Evolutionary conservation across 108 stramenopile species (phyloP), one percentile per base, ranked within the genome.

Genomic region (Nitzschia sp.): DNA sequence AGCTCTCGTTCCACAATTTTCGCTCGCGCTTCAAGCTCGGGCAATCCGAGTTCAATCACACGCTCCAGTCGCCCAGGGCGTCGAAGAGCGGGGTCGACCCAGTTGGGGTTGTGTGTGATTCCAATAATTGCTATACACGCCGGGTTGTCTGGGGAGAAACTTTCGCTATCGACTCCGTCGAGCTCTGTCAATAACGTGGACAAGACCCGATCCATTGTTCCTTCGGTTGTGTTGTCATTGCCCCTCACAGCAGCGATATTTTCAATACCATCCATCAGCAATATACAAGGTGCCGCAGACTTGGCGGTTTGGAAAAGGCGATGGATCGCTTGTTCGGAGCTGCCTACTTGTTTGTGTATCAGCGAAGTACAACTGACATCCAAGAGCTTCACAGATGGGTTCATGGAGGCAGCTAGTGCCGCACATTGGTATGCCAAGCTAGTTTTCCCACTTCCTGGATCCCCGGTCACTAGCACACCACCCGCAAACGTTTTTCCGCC

Each of bases 171-270:
- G 2, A 90, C 87, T 9, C 93, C 93, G 75, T 95, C 93, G 77
- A 95, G 68, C 53, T 95, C 90, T 1, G 79, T 85, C 21, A 95
- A 73, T 38, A 95, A 75, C 19, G 91, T 95, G 3, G 91, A 90
- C 16, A 95, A 66, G 9, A 95, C 78, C 3, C 93, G 79, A 69
- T 95, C 93, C 87, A 95, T 90, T 5, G 93, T 92, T 34, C 93
- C 93, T 41, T 95, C 86, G 1, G 89, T 87, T 21, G 93, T 95
- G 41, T 72, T 85, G 68, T 95, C 90, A 61, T 92, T 85, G 21
- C 93, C 90, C 32, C 93, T 76, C 9, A 78, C 76, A 2, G 84
- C 85, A 19, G 91, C 90, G 33, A 95, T 79, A 46, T 71, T 90
- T 66, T 92, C 93, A 45, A 95, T 92, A 16, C 88, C 88, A 72